Base-by-base conservation (phyloP, 306 rosid species). In the Erythrophleum fordii region DNA sequence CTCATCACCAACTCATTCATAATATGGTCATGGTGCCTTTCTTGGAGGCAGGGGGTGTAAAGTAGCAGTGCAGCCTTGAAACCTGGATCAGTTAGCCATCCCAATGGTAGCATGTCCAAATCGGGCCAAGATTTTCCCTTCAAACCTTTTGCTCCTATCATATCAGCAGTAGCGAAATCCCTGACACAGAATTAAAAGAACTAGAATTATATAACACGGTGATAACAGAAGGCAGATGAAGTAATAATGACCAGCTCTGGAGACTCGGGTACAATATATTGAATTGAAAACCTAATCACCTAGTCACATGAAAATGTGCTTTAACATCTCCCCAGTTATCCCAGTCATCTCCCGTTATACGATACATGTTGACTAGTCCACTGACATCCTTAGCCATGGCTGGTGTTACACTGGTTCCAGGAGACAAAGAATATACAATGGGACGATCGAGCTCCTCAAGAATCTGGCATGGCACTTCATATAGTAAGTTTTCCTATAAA, bases 91-190 rank as follows among this genome's bases (percentile, higher is more conserved):
- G 94, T 91, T 73, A 95, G 92, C 97, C 94, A 90, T 80, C 99
- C 99, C 42, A 93, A 77, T n/a, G 99, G 99, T 56, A 95, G 91
- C 99, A 93, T 95, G 84, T 95, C 99, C 90, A 93, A 81, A 87
- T 95, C 97, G 62, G 99, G 99, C 99, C 99, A 95, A n/a, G 99
- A 95, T 55, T 73, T 90, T 77, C 98, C 99, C 60, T 85, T 81
- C 83, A 95, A 78, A 73, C 98, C 97, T 25, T 85, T 73, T 76
- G 84, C 86, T 55, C 98, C 99, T 39, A 90, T 89, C 99, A 93
- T 83, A 68, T 87, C 77, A n/a, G 99, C 89, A 26, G 78, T 23
- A 75, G 97, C 46, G 29, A 95, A 87, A 42, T 93, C 94, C 93
- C 98, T 93, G 89, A 79, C 65, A 65, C 80, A 77, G 44, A 78